Evolutionary conservation across 2,329 filamentous ascomycete species (phyloP).

Genomic region (Blastomyces parvus): DNA sequence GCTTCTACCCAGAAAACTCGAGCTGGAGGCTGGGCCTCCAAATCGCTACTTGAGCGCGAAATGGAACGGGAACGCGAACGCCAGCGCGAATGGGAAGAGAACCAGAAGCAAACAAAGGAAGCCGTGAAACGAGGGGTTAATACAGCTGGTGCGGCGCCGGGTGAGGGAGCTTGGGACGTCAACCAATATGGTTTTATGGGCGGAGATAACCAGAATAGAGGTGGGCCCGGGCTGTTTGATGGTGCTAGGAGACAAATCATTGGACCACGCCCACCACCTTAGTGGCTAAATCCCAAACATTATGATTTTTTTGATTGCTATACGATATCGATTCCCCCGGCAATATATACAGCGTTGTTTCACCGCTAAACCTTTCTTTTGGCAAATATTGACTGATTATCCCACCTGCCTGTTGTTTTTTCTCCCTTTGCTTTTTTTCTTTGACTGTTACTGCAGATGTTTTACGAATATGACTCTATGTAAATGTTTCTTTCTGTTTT

Average conservation of each 20-base stretch:
- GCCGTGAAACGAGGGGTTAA: slow-evolving; percentile 38
- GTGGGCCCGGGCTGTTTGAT: slow-evolving; percentile 42
- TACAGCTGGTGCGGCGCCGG: slow-evolving; percentile 40
- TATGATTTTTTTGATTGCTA: not conserved
- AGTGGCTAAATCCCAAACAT: slow-evolving; percentile 8
- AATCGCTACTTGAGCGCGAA: slow-evolving; percentile 54
- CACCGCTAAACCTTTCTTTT: not conserved
- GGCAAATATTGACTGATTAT: not conserved
- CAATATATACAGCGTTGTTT: not conserved
- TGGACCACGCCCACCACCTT: slow-evolving; percentile 47
- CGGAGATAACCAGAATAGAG: slow-evolving; percentile 52
- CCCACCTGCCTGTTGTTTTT: not conserved
- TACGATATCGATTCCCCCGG: not conserved
- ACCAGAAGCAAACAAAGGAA: slow-evolving; percentile 43
- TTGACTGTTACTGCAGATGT: not conserved
- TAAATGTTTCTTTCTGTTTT: not conserved
- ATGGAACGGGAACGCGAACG: slow-evolving; percentile 58
- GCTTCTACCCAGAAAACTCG: slow-evolving; percentile 50
- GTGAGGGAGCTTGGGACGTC: slow-evolving; percentile 48
- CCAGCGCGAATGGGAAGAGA: slow-evolving; percentile 56
- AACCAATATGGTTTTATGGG: slow-evolving; percentile 57
- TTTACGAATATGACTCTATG: not conserved
- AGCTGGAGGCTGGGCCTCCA: slow-evolving; percentile 52
- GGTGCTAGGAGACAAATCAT: slow-evolving; percentile 53
- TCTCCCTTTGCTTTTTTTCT: not conserved